Evolutionary conservation across 208 protist genomes (phyloP), one percentile per base, ranked within the genome.

Genomic region (Strigomonas culicis): DNA sequence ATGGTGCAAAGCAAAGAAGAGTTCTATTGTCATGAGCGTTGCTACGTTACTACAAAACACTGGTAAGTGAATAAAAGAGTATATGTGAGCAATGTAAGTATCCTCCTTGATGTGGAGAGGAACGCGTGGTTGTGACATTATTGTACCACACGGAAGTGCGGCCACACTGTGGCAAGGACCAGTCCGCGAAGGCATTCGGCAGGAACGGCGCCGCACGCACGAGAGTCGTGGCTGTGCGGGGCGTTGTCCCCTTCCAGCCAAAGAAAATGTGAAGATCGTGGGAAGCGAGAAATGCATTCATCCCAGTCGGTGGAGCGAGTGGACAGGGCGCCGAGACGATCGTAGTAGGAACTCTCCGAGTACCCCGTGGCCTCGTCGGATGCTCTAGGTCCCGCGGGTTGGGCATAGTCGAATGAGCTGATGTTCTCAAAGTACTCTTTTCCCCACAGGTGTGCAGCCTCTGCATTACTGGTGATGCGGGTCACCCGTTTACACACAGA

Each of bases 231-330:
- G 64, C 88, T 94, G 28, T 88, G 70, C 0, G 2, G 17, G 11
- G 70, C 74, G 70, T 94, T 94, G 66, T 94, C 88, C 2, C 88
- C 88, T 72, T 94, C 88, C 13, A 94, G 60, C 88, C 88, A 94
- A 2, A 94, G 50, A 80, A 82, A 94, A 36, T 61, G 62, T 4
- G 77, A 72, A 0, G 82, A 72, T 6, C 80, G 52, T 1, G 57
- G 25, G 27, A 83, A 63, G 36, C 77, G 63, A 25, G 88, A 76
- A 17, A 77, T 58, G 63, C 82, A 91, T 0, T 64, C 66, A 68
- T 94, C 88, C 85, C 88, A 94, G 39, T 91, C 76, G 39, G 51
- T 75, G 0, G 80, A 72, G 24, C 80, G 77, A 8, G 73, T 44
- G 1, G 69, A 46, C 25, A 78, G 72, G 19, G 47, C 65, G 0